phyloP scores from a whole-genome alignment of 768 basidiomycete species.

The Kwoniella newhampshirensis region DNA sequence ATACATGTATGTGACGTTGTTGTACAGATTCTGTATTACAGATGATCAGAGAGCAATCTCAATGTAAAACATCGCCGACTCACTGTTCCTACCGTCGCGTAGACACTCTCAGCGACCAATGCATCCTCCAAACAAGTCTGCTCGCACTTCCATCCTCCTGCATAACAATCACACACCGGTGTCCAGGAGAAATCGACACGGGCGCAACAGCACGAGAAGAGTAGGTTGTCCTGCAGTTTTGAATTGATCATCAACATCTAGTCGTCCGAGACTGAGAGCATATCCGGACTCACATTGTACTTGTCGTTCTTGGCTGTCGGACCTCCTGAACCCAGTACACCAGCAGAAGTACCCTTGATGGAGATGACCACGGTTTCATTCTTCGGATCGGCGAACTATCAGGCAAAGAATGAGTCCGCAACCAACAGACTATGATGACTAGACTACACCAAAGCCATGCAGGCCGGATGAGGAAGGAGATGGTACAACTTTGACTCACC shows the following conservation, averaged over 20 bases:
- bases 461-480: too few relatives aligned
- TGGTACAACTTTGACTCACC: conserved; percentile 62
- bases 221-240: conserved; percentile 67
- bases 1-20: conserved; percentile 87
- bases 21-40: conserved; percentile 73
- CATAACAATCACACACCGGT: conserved; percentile 84
- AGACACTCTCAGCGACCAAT: conserved; percentile 76
- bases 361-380: conserved; percentile 83
- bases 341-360: conserved; percentile 89
- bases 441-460: too few relatives aligned
- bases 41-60: conserved; percentile 9
- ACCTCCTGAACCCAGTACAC: conserved; percentile 69
- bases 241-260: conserved; percentile 2
- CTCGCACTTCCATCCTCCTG: conserved; percentile 72
- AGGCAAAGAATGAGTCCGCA: too few relatives aligned
- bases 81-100: conserved; percentile 82
- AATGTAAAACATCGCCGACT: conserved; percentile 41
- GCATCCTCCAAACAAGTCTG: conserved; percentile 76
- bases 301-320: conserved; percentile 86
- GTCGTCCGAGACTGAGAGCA: background rate
- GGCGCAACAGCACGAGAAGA: conserved; percentile 94
- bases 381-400: conserved; percentile 53
- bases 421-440: too few relatives aligned
- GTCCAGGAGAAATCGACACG: conserved; percentile 92
- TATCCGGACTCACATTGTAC: conserved; percentile 59